Evolutionary conservation across 306 rosid species (phyloP).

Genomic region (Malus fusca): DNA sequence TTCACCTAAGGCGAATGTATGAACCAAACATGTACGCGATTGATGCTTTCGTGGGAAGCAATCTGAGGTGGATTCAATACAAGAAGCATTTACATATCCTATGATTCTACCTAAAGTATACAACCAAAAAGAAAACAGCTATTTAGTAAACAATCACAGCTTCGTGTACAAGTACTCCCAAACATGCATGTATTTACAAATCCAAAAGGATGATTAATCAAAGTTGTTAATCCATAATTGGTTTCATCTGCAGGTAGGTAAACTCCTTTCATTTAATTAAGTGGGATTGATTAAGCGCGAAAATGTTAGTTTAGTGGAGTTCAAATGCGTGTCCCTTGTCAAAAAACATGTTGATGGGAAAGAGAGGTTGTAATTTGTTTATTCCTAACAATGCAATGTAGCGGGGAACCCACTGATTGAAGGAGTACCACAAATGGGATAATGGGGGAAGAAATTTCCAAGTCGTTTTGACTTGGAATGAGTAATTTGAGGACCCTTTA

Average conservation of each 20-base stretch:
- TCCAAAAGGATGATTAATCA: background rate
- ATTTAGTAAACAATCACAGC: background rate
- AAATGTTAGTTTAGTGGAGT: slow-evolving; percentile 19
- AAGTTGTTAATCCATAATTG: slow-evolving; percentile 7
- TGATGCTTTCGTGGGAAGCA: too few species aligned
- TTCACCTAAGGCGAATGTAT: background rate
- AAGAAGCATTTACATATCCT: too few species aligned
- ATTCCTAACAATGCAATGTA: slow-evolving; percentile 31
- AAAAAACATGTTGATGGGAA: slow-evolving; percentile 31
- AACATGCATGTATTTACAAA: background rate
- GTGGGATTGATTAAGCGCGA: slow-evolving; percentile 41
- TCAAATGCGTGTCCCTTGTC: slow-evolving; percentile 31
- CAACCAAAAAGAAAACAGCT: background rate
- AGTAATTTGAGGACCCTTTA: slow-evolving; percentile 37
- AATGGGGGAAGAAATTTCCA: slow-evolving; percentile 11
- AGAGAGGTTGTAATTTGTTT: slow-evolving; percentile 4
- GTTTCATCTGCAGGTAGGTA: slow-evolving; percentile 21
- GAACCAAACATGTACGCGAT: too few species aligned
- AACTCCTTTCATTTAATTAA: slow-evolving; percentile 20
- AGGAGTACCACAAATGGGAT: slow-evolving; percentile 23
- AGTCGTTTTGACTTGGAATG: slow-evolving; percentile 14
- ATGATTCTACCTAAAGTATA: too few species aligned
- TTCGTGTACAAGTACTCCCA: background rate
- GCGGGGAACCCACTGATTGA: slow-evolving; percentile 60
- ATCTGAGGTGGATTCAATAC: too few species aligned